phyloP scores from a whole-genome alignment of 1,139 yeast species.

The Suhomyces wounanorum region DNA sequence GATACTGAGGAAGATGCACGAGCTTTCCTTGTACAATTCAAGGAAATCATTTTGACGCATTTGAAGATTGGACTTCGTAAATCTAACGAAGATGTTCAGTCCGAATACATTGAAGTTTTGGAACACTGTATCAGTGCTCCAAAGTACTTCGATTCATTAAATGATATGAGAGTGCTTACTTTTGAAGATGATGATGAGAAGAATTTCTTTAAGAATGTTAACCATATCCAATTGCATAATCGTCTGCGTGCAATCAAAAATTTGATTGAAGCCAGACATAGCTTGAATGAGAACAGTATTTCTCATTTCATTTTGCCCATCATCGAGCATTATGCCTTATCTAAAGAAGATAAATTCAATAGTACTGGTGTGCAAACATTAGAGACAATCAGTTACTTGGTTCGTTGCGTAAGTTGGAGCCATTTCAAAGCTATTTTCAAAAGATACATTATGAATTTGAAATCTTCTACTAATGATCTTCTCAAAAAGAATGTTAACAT shows the following conservation, averaged over 20 bases:
- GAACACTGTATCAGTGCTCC: conserved; percentile 61
- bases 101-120: conserved; percentile 68
- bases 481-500: conserved; percentile 64
- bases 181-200: conserved; percentile 78
- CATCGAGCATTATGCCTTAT: conserved; percentile 71
- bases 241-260: conserved; percentile 81
- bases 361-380: conserved; percentile 77
- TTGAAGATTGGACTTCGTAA: conserved; percentile 70
- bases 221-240: conserved; percentile 83
- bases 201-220: conserved; percentile 77
- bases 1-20: conserved; percentile 34
- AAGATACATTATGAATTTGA: conserved; percentile 65
- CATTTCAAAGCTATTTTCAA: conserved; percentile 77
- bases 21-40: conserved; percentile 47
- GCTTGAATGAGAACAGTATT: conserved; percentile 59
- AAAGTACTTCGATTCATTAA: conserved; percentile 53
- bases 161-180: conserved; percentile 67
- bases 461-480: conserved; percentile 46
- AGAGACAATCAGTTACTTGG: conserved; percentile 59
- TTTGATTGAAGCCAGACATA: conserved; percentile 41
- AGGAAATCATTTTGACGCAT: conserved; percentile 62
- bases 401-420: conserved; percentile 67
- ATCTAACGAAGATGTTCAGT: conserved; percentile 60
- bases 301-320: conserved; percentile 84
- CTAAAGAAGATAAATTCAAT: conserved; percentile 62